A percentile compares a stretch with the other conserved stretches of the same genome.
Conservation (phyloP, 2,329 filamentous ascomycete genomes). For the Fusarium sp. region DNA sequence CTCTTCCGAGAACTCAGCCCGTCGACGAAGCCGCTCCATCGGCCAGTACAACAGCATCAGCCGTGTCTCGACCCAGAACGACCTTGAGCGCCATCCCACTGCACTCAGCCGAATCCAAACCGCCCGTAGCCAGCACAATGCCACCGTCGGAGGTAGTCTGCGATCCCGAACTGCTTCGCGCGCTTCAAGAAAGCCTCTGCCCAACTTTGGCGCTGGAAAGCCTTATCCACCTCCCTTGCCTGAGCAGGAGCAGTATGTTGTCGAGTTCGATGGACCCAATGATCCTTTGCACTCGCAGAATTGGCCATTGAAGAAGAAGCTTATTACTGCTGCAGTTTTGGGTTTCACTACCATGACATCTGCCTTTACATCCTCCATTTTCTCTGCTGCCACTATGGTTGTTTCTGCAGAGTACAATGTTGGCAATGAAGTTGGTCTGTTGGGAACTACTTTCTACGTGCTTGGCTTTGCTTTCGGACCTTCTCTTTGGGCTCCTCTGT, state of each 20-base stretch:
- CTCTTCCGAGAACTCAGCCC: constrained; percentile 54
- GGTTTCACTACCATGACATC: constrained; percentile 79
- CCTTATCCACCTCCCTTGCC: constrained; percentile 77
- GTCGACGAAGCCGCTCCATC: constrained; percentile 24
- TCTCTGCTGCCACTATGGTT: constrained; percentile 72
- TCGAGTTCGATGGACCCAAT: constrained; percentile 85
- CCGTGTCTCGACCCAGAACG: constrained; percentile 71
- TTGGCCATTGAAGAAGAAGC: constrained; percentile 84
- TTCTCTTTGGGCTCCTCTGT: constrained; percentile 77
- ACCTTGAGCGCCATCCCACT: constrained; percentile 77
- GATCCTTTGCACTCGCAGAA: constrained; percentile 91
- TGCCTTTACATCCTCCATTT: constrained; percentile 80
- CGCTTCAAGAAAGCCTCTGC: constrained; percentile 69
- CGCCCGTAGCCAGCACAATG: constrained; percentile 75
- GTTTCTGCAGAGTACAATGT: constrained; percentile 72
- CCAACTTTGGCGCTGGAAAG: constrained; percentile 79
- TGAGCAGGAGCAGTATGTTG: constrained; percentile 80
- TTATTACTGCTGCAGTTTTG: constrained; percentile 74
- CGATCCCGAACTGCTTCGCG: constrained; percentile 56
- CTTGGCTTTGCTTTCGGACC: constrained; percentile 79
- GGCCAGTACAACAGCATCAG: constrained; percentile 63
- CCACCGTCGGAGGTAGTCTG: constrained; percentile 71
- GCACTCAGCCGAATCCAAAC: constrained; percentile 79
- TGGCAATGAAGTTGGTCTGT: constrained; percentile 69
- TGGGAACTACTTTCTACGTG: constrained; percentile 78